Base-by-base conservation (phyloP, 176 grass and related monocot species). In the Oryza glaberrima region DNA sequence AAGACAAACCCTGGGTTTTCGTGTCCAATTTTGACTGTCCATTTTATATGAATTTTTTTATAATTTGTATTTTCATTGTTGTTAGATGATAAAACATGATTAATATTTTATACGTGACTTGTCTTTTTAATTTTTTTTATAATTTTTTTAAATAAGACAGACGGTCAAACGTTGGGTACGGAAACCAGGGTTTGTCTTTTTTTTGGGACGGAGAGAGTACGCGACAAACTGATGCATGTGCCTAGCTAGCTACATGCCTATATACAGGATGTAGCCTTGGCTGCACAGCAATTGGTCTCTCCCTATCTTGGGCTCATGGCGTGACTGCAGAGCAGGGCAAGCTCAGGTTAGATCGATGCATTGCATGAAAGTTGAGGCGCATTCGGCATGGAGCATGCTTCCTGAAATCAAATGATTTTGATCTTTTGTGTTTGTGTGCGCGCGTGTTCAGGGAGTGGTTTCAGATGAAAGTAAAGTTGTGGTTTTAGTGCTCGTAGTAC, bases 181-280 rank as follows among this genome's bases (percentile, higher is more conserved):
- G 25, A 25, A 25, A 25, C 25, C 0, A 25, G 25, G 25, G 25
- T 25, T 0, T 25, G 25, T 25, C 25, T 1, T 25, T 25, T 25
- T 25, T 25, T 1, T 25, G 1, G 25, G 0, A 25, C 25, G 25
- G 25, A 25, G 25, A 1, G 25, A 25, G 25, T 65, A 83, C 54
- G 80, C 30, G 74, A 83, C 86, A 78, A 72, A 22, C 63, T 40
- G 61, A 51, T 23, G 71, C 82, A 69, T 70, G 83, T 60, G 73
- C 46, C 32, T 41, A 70, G 12, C 56, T 63, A 63, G 15, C 51
- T 63, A 10, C 58, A 23, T 63, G 20, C 58, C 58, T 63, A 6
- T 63, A 6, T 23, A 6, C 25, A n/a, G 71, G 49, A 58, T 26
- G 8, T 25, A 72, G 52, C 54, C 19, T 26, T 5, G 34, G 19